A percentile compares a stretch with the other conserved stretches of the same genome.
These are phyloP conservation scores for Skeletonema potamos DNA, from an alignment of 108 stramenopile genomes.

Conservation along the genomic window DNA sequence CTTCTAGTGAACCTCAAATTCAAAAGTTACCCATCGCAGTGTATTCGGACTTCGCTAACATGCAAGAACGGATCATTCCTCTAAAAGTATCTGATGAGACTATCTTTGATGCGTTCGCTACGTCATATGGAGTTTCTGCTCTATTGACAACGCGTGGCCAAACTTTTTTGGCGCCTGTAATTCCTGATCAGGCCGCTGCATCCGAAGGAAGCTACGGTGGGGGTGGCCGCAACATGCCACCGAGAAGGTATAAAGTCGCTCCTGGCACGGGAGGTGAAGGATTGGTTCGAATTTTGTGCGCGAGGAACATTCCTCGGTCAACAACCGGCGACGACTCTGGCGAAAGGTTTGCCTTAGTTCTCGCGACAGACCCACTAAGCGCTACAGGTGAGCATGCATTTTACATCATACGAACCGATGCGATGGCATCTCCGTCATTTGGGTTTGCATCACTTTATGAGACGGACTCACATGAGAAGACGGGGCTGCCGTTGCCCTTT, in stretches of 20 bases:
- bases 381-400: conserved; percentile 75
- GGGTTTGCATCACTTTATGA: conserved; percentile 13
- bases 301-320: conserved; percentile 48
- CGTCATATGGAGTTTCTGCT: conserved; percentile 48
- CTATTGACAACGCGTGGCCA: conserved; percentile 64
- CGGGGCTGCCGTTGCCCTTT: conserved; percentile 62
- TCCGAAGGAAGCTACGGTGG: conserved; percentile 32
- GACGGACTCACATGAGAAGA: conserved; percentile 16
- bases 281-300: conserved; percentile 49
- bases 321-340: conserved; percentile 20
- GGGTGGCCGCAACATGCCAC: conserved; percentile 57
- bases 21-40: conserved; percentile 56
- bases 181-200: conserved; percentile 13
- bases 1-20: not conserved
- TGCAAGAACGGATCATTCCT: conserved; percentile 61
- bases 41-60: conserved; percentile 65
- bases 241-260: conserved; percentile 61
- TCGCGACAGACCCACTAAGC: conserved; percentile 71
- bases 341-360: conserved; percentile 52
- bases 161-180: conserved; percentile 59
- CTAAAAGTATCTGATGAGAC: conserved; percentile 33
- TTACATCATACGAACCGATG: conserved; percentile 59
- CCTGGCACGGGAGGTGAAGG: conserved; percentile 65
- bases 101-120: conserved; percentile 49
- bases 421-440: conserved; percentile 41